Conservation (phyloP, 768 basidiomycete genomes). For the Mycena filopes region DNA sequence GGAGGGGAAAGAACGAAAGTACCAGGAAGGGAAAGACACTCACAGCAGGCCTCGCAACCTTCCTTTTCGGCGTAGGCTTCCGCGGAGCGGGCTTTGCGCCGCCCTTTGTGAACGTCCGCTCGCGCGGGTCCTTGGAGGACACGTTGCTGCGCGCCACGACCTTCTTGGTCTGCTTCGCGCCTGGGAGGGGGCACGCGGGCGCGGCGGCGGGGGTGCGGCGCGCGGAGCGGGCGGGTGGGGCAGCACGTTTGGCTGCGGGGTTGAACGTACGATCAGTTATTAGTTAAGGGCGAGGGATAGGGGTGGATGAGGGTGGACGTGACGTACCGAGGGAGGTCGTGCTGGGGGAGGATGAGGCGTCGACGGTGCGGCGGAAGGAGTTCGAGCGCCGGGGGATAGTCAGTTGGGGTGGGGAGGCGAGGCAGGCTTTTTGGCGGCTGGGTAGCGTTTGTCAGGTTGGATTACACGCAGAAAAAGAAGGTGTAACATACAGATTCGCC, state of each 20-base stretch:
- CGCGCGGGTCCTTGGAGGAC: slow-evolving; percentile 4
- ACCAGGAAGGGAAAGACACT: background rate
- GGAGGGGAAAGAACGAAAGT: background rate
- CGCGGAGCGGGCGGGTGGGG: slow-evolving; percentile 8
- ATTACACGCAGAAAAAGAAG: background rate
- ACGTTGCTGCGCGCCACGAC: slow-evolving; percentile 2
- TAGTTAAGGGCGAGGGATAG: no score
- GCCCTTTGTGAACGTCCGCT: slow-evolving; percentile 1
- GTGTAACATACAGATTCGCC: slow-evolving; percentile 10
- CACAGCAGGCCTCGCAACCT: slow-evolving; percentile 4
- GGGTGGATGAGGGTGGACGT: no score
- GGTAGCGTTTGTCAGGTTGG: background rate
- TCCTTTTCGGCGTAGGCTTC: background rate
- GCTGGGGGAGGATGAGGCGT: background rate
- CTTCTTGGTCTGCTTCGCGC: slow-evolving; percentile 10
- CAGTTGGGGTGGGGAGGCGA: background rate
- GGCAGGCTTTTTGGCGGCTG: slow-evolving; percentile 13
- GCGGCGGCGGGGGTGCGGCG: slow-evolving; percentile 10
- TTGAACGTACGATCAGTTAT: no score
- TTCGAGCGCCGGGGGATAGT: slow-evolving; percentile 12
- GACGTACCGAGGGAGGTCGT: background rate
- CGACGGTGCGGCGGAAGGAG: slow-evolving; percentile 8
- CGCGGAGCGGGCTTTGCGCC: slow-evolving; percentile 2
- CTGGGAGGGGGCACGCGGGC: slow-evolving; percentile 10
- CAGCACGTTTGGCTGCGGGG: slow-evolving; percentile 9